Percentiles rank a stretch among this genome's conserved stretches.
Evolutionary conservation across 306 rosid genomes (phyloP).

Genomic region (Trifolium repens): DNA sequence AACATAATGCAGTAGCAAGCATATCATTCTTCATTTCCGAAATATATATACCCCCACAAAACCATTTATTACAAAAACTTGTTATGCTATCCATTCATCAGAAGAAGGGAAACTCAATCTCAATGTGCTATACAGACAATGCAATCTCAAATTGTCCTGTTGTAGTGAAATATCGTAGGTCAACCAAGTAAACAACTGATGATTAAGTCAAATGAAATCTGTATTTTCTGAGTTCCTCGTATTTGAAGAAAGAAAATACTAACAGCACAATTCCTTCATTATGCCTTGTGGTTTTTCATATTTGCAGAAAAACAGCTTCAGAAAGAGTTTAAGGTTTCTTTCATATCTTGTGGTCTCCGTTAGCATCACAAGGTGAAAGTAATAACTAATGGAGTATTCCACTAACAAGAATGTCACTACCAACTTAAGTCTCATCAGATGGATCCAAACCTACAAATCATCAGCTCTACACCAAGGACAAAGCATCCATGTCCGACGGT

Average conservation of each 20-base stretch:
- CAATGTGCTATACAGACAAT: slow-evolving; percentile 36
- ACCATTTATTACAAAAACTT: slow-evolving; percentile 35
- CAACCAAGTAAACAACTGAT: slow-evolving; percentile 43
- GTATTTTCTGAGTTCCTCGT: slow-evolving; percentile 34
- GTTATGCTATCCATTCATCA: slow-evolving; percentile 37
- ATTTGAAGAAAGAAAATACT: slow-evolving; percentile 36
- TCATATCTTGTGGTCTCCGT: slow-evolving; percentile 24
- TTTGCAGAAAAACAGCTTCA: slow-evolving; percentile 44
- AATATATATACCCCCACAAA: slow-evolving; percentile 30
- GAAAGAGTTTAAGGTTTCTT: slow-evolving; percentile 35
- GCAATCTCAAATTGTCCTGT: slow-evolving; percentile 38
- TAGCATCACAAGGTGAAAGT: slow-evolving; percentile 42
- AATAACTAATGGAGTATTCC: slow-evolving; percentile 46
- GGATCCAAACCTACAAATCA: slow-evolving; percentile 25
- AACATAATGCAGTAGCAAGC: slow-evolving; percentile 48
- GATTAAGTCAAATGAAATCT: slow-evolving; percentile 41
- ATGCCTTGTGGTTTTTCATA: neutral
- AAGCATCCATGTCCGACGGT: slow-evolving; percentile 32
- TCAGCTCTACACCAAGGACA: slow-evolving; percentile 45
- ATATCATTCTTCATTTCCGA: slow-evolving; percentile 45
- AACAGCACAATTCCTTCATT: slow-evolving; percentile 38
- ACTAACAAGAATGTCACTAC: slow-evolving; percentile 41
- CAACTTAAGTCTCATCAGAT: slow-evolving; percentile 34
- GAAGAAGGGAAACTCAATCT: slow-evolving; percentile 31
- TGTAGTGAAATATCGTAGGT: slow-evolving; percentile 38